Evolutionary conservation across 2,329 filamentous ascomycete genomes (phyloP).

Genomic region (Neopestalotiopsis rosae): DNA sequence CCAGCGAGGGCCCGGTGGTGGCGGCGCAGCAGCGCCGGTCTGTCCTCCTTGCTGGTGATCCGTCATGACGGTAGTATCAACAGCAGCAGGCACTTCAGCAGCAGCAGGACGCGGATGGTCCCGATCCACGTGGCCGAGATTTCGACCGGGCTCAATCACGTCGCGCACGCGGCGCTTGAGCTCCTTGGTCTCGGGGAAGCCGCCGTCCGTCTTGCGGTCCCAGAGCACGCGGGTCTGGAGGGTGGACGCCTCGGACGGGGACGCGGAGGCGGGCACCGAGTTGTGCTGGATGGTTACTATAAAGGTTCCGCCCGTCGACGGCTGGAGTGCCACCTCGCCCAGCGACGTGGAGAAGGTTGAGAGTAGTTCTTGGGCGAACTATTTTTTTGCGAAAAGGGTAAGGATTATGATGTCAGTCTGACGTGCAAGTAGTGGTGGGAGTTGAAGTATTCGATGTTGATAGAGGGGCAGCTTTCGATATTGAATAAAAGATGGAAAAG

Average conservation of each 20-base stretch:
- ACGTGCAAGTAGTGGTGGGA: too few species aligned
- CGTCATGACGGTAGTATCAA: not conserved
- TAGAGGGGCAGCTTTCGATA: too few species aligned
- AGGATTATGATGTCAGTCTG: constrained; percentile 1
- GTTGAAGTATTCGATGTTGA: too few species aligned
- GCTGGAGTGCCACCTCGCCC: constrained; percentile 87
- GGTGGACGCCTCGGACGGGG: constrained; percentile 40
- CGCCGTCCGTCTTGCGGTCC: constrained; percentile 86
- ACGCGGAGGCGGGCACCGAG: constrained; percentile 21
- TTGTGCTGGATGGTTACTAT: constrained; percentile 64
- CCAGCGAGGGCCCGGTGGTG: not conserved
- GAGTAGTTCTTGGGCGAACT: constrained; percentile 95
- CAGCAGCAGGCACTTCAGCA: not conserved
- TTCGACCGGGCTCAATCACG: constrained; percentile 76
- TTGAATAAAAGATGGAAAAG: too few species aligned
- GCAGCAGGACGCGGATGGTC: constrained; percentile 34
- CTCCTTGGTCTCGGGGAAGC: constrained; percentile 93
- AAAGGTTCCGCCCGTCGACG: constrained; percentile 84
- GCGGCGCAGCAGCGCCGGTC: too few species aligned
- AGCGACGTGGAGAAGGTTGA: constrained; percentile 87
- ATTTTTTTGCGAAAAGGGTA: not conserved
- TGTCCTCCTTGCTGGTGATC: constrained; percentile 10
- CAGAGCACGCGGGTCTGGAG: constrained; percentile 65
- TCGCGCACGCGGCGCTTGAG: constrained; percentile 86
- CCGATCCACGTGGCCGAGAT: constrained; percentile 83